A percentile compares a stretch with the other conserved stretches of the same genome.
These are phyloP conservation scores for Cladophialophora immunda DNA, from an alignment of 2,329 filamentous ascomycete genomes.

Conservation along the genomic window DNA sequence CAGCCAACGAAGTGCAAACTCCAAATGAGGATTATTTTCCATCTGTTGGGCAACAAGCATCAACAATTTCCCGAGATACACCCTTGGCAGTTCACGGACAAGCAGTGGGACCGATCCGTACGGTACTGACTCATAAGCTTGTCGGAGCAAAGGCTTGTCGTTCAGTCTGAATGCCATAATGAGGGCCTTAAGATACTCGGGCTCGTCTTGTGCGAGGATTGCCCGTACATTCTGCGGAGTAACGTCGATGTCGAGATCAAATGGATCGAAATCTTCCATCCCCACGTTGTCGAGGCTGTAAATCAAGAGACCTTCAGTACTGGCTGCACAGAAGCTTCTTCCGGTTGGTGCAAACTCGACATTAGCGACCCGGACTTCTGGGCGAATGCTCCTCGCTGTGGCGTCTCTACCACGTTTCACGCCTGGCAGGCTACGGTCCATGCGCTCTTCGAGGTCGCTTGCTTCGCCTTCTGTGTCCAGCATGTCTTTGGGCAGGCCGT, in stretches of 20 bases:
- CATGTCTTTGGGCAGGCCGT: slow-evolving; percentile 77
- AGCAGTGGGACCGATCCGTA: slow-evolving; percentile 77
- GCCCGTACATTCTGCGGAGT: slow-evolving; percentile 85
- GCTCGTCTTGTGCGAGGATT: slow-evolving; percentile 76
- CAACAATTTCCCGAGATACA: slow-evolving; percentile 86
- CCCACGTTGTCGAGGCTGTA: slow-evolving; percentile 88
- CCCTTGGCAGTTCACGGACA: slow-evolving; percentile 78
- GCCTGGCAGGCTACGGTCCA: slow-evolving; percentile 81
- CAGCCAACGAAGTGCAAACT: slow-evolving; percentile 95
- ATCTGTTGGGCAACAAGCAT: slow-evolving; percentile 88
- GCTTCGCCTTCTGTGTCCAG: slow-evolving; percentile 88
- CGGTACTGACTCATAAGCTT: slow-evolving; percentile 86
- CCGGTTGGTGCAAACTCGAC: slow-evolving; percentile 90
- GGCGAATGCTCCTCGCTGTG: slow-evolving; percentile 75
- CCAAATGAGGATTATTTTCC: slow-evolving; percentile 89
- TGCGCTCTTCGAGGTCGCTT: slow-evolving; percentile 85
- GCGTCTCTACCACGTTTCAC: slow-evolving; percentile 85
- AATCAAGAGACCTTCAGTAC: slow-evolving; percentile 90
- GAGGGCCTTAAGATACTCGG: slow-evolving; percentile 87
- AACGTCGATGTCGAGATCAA: slow-evolving; percentile 92
- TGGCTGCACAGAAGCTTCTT: slow-evolving; percentile 90
- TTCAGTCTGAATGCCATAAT: slow-evolving; percentile 98
- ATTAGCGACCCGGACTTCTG: slow-evolving; percentile 84
- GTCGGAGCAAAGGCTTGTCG: slow-evolving; percentile 79
- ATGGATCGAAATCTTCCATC: slow-evolving; percentile 80